phyloP scores from a whole-genome alignment of 2,329 filamentous ascomycete genomes.

The Ceratocystis huliohia region DNA sequence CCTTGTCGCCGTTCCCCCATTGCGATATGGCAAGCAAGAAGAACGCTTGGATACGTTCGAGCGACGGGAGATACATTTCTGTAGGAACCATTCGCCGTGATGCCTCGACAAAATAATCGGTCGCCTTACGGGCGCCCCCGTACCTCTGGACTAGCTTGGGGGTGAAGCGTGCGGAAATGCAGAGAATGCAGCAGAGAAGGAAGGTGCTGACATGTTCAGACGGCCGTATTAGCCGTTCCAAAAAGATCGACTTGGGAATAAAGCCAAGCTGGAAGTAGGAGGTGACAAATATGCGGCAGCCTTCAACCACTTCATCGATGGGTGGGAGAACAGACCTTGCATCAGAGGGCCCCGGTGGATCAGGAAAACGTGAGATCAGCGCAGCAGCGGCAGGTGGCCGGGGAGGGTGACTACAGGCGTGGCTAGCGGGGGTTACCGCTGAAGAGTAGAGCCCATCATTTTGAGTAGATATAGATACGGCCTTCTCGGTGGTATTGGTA shows the following conservation, averaged over 20 bases:
- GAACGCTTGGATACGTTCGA: slow-evolving; percentile 27
- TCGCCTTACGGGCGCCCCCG: slow-evolving; percentile 23
- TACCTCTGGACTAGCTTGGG: slow-evolving; percentile 25
- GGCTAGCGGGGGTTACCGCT: not conserved
- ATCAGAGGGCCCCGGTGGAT: not conserved
- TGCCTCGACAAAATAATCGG: slow-evolving; percentile 25
- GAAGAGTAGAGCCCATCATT: not conserved
- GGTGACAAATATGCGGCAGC: slow-evolving; percentile 25
- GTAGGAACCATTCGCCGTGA: slow-evolving; percentile 24
- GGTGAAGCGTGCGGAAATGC: slow-evolving; percentile 28
- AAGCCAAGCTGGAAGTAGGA: slow-evolving; percentile 29
- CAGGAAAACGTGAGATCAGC: not conserved
- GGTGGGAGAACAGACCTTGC: slow-evolving; percentile 22
- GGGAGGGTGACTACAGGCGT: not conserved
- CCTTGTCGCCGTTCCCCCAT: slow-evolving; percentile 28
- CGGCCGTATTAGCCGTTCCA: slow-evolving; percentile 24
- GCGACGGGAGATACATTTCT: slow-evolving; percentile 26
- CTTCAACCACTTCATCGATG: slow-evolving; percentile 26
- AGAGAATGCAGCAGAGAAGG: slow-evolving; percentile 26
- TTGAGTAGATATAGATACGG: not conserved
- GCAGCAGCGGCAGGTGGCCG: not conserved
- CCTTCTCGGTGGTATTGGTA: not conserved
- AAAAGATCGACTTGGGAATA: slow-evolving; percentile 27
- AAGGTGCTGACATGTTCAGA: slow-evolving; percentile 25
- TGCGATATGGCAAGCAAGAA: slow-evolving; percentile 28